Conservation (phyloP, 257 asterid species). For the Phtheirospermum japonicum region DNA sequence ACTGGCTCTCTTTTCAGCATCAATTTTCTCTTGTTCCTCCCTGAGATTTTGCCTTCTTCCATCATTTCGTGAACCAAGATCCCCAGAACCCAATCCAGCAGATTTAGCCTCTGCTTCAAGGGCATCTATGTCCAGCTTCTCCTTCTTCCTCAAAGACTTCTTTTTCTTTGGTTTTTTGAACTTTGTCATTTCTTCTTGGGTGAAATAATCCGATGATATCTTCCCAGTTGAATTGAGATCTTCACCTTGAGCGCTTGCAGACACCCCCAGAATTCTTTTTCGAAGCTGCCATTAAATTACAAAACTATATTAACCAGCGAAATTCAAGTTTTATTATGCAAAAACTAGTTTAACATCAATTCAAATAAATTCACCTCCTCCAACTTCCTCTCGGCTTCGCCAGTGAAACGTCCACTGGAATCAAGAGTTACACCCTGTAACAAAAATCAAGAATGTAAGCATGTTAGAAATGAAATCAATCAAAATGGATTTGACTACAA, state of each 20-base stretch:
- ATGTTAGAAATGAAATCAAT: not conserved
- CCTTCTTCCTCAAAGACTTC: constrained; percentile 87
- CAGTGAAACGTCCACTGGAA: constrained; percentile 78
- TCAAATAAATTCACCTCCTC: constrained; percentile 59
- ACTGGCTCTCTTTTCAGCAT: constrained; percentile 70
- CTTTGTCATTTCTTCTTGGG: constrained; percentile 83
- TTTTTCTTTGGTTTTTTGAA: constrained; percentile 94
- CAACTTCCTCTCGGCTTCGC: constrained; percentile 87
- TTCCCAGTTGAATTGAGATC: constrained; percentile 63
- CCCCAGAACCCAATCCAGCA: constrained; percentile 81
- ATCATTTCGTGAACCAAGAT: constrained; percentile 83
- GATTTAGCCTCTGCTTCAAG: constrained; percentile 94
- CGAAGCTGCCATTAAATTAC: constrained; percentile 62
- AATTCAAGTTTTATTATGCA: constrained; percentile 14
- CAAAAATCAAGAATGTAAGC: constrained; percentile 23
- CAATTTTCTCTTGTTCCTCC: constrained; percentile 76
- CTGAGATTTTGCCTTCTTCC: constrained; percentile 62
- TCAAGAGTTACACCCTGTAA: constrained; percentile 83
- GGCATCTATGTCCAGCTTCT: constrained; percentile 75
- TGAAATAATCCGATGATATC: constrained; percentile 68
- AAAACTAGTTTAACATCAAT: constrained; percentile 7
- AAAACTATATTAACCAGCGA: constrained; percentile 24
- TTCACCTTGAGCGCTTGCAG: constrained; percentile 46
- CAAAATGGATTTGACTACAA: not conserved
- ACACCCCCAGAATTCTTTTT: constrained; percentile 69